A percentile compares a stretch with the other conserved stretches of the same genome.
phyloP scores from a whole-genome alignment of 148 eudicot species.

The Rhododendron ferrugineum region DNA sequence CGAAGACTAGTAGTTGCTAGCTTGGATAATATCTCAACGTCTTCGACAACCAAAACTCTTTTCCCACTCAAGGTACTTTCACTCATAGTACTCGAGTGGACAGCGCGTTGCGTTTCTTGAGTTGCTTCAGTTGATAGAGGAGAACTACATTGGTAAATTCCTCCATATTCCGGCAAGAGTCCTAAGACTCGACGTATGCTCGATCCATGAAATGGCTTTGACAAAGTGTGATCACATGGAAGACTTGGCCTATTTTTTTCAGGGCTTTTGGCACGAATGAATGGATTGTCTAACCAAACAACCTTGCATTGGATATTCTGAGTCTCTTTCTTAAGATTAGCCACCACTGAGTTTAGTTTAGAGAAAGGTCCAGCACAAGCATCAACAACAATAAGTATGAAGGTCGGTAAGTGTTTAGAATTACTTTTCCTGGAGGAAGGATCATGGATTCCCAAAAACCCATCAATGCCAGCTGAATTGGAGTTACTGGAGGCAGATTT shows the following conservation, averaged over 20 bases:
- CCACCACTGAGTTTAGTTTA: background rate
- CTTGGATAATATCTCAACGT: background rate
- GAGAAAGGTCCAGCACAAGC: background rate
- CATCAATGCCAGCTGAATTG: background rate
- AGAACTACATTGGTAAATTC: background rate
- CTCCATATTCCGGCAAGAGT: constrained; percentile 14
- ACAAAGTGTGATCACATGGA: constrained; percentile 3
- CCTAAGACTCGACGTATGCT: constrained; percentile 2
- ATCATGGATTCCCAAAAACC: background rate
- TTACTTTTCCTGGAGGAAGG: background rate
- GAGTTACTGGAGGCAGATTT: background rate
- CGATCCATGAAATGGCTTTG: constrained; percentile 15
- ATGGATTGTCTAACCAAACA: background rate
- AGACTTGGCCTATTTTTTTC: background rate
- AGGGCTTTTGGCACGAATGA: background rate
- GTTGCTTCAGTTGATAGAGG: background rate
- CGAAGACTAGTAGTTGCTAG: background rate
- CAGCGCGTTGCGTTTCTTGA: background rate
- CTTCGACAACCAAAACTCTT: constrained; percentile 1
- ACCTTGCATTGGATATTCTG: background rate
- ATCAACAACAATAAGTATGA: constrained; percentile 6
- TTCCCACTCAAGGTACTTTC: constrained; percentile 10
- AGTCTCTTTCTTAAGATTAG: background rate
- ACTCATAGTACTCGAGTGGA: background rate
- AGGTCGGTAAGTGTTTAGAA: background rate